Base-by-base conservation (phyloP, 2,329 filamentous ascomycete species). In the Talaromyces funiculosus region DNA sequence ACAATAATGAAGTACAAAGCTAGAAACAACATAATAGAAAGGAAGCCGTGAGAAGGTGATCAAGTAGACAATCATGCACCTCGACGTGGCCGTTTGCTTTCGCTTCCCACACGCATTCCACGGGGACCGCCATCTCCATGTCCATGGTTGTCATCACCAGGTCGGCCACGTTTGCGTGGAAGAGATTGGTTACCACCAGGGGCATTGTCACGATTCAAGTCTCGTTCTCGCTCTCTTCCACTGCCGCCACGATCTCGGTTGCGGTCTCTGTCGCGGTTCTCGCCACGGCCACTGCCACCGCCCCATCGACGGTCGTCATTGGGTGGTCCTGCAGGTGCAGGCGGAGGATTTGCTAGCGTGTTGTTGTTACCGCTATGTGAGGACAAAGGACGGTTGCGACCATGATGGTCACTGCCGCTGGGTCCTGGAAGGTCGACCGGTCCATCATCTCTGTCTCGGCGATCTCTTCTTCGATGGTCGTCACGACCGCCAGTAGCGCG, bases 71-170 rank as follows among this genome's bases (percentile, higher is more conserved):
- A 22, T 73, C 64, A 76, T 26, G 66, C 66, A 53, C 76, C 76
- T 56, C 76, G 72, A 60, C 76, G 73, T 49, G 72, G 68, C 45
- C 76, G 72, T 64, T 78, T 78, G 63, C 66, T 76, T 14, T 78
- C 76, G 59, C 70, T 70, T 14, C 73, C 72, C 64, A 71, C 71
- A n/a, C 76, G 67, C 60, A 68, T 70, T n/a, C 74, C 75, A 40
- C 73, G 70, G 35, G 75, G 69, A 16, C 66, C 66, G 38, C 67
- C 61, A 16, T 71, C 68, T 31, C 65, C 67, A 42, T 66, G 68
- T 54, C 66, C 68, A 37, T 65, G 65, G 45, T 71, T 71, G 4
- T 75, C 72, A 18, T 68, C 69, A 53, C 73, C 74, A 18, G 70
- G 68, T 43, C 73, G 71, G 57, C 72, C 71, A 57, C 74, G 73